Conservation (phyloP, 2,329 filamentous ascomycete species). For the Fusarium ambrosium region DNA sequence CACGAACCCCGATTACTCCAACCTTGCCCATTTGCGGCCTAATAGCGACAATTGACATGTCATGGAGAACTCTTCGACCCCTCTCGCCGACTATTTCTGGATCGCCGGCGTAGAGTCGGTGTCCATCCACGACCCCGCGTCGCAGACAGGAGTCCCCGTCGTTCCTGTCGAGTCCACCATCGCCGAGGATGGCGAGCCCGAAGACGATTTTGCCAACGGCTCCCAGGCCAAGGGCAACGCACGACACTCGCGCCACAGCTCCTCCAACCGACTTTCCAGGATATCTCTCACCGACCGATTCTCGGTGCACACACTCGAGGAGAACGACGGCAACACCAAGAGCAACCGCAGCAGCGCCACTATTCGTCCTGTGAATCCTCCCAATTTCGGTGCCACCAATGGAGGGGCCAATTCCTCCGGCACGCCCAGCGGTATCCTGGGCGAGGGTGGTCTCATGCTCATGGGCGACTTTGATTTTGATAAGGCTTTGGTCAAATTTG, state of each 20-base stretch:
- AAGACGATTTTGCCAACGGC: constrained; percentile 55
- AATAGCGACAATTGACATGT: constrained; percentile 56
- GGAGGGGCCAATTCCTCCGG: constrained; percentile 35
- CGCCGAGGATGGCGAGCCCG: constrained; percentile 72
- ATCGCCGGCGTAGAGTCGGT: constrained; percentile 79
- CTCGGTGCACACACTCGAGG: constrained; percentile 70
- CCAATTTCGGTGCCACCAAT: constrained; percentile 45
- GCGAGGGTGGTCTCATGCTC: constrained; percentile 53
- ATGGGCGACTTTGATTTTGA: constrained; percentile 90
- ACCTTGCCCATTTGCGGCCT: constrained; percentile 42
- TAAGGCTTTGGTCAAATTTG: constrained; percentile 92
- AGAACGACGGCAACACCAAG: constrained; percentile 68
- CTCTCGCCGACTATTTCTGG: constrained; percentile 82
- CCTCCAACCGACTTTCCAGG: constrained; percentile 70
- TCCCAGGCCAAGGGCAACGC: constrained; percentile 45
- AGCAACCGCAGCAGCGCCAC: constrained; percentile 78
- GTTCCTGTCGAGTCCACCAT: constrained; percentile 69
- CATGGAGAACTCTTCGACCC: constrained; percentile 73
- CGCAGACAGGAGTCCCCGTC: constrained; percentile 39
- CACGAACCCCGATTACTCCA: constrained; percentile 14
- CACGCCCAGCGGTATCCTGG: constrained; percentile 42
- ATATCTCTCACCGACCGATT: constrained; percentile 63
- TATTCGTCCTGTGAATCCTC: constrained; percentile 62
- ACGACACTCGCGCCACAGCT: constrained; percentile 73
- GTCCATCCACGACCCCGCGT: constrained; percentile 70